Conservation (phyloP, 257 asterid genomes). For the Plectranthus barbatus region DNA sequence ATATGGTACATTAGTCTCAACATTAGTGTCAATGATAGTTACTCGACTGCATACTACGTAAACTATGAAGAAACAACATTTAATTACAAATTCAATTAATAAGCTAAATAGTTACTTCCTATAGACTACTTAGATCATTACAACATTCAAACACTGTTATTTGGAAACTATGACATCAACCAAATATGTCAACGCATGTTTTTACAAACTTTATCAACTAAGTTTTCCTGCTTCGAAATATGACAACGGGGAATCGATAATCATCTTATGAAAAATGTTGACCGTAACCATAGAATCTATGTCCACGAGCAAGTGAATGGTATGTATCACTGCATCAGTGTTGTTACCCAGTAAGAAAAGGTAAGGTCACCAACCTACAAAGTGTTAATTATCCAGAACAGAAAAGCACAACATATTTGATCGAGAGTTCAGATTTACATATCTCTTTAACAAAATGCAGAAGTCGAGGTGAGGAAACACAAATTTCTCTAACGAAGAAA, state of each 20-base stretch:
- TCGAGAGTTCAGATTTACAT: conserved; percentile 1
- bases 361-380: not conserved
- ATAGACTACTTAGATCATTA: not conserved
- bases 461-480: conserved; percentile 4
- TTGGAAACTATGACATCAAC: not conserved
- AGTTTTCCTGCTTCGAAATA: not conserved
- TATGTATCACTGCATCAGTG: not conserved
- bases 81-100: not conserved
- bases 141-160: not conserved
- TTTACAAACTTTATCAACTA: not conserved
- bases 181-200: not conserved
- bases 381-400: not conserved
- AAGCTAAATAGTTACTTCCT: not conserved
- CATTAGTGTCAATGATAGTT: not conserved
- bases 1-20: not conserved
- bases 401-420: not conserved
- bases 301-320: not conserved
- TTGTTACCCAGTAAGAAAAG: not conserved
- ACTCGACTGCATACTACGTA: not conserved
- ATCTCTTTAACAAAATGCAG: not conserved
- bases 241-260: not conserved
- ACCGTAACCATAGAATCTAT: not conserved
- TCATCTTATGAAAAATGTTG: not conserved
- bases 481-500: not conserved
- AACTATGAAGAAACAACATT: not conserved